These are phyloP conservation scores for Lentinula raphanica DNA, from an alignment of 768 basidiomycete species.

Conservation along the genomic window DNA sequence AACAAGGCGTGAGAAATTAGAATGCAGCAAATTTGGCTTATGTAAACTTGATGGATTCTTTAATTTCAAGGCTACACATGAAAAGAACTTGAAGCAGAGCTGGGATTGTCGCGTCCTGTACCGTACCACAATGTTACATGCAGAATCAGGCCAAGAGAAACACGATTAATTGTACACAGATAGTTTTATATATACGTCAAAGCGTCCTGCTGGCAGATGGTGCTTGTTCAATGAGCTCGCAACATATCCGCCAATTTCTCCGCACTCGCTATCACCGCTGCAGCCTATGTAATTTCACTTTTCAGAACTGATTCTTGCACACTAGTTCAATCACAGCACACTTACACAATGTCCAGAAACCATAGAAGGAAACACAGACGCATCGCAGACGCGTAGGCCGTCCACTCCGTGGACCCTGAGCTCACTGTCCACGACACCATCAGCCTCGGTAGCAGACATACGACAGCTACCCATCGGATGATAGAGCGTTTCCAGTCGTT, in stretches of 20 bases:
- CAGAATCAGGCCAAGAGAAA: too few species aligned
- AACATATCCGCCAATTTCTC: constrained; percentile 29
- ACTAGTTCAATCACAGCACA: constrained; percentile 17
- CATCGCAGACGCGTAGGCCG: constrained; percentile 38
- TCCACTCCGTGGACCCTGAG: constrained; percentile 40
- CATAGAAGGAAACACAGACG: constrained; percentile 35
- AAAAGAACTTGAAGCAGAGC: too few species aligned
- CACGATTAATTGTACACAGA: too few species aligned
- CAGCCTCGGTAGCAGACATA: constrained; percentile 35
- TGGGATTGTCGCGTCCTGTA: too few species aligned
- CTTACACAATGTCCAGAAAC: constrained; percentile 37
- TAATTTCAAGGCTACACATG: too few species aligned
- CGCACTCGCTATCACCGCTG: constrained; percentile 24
- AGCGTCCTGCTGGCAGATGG: too few species aligned
- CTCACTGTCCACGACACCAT: constrained; percentile 40
- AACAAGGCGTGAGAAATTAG: too few species aligned
- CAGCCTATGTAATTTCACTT: constrained; percentile 19
- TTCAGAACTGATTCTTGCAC: not conserved
- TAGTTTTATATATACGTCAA: too few species aligned
- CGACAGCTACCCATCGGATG: constrained; percentile 41
- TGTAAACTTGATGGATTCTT: too few species aligned
- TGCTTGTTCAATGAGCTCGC: too few species aligned
- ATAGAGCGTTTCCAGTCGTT: constrained; percentile 40
- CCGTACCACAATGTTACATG: too few species aligned
- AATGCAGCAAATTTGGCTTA: too few species aligned